Base-by-base conservation (phyloP, 2,329 filamentous ascomycete genomes). In the Fusarium napiforme region DNA sequence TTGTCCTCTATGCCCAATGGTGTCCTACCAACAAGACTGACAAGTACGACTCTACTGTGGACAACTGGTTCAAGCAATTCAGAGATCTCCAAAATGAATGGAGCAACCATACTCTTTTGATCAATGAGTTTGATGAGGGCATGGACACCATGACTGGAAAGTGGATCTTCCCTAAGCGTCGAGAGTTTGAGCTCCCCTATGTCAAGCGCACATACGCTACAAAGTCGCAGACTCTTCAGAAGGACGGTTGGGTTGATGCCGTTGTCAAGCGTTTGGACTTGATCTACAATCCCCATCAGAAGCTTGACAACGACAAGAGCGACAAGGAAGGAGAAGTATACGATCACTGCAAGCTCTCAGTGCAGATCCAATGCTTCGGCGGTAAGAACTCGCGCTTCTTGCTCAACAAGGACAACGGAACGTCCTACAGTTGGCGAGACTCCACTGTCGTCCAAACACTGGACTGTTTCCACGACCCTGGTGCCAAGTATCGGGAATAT, bases 1-100 rank as follows among this genome's bases (percentile, higher is more conserved):
- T 87, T 23, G 75, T 86, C 9, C 80, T 87, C 16, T 87, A 85
- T 46, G 86, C 85, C 8, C 85, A 87, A 66, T 87, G 84, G 83
- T 84, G 85, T 3, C 85, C 85, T 2, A 80, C 84, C 23, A 76
- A 58, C 58, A 75, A 76, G 59, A 75, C 72, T 4, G 83, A 85
- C 69, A 72, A 71, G 57, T 82, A 82, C 65, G 81, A 83, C 49
- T 71, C 73, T 49, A 72, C 76, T 42, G 74, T 76, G 5, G 72
- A 82, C 52, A 77, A 77, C 14, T 85, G 83, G 74, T 86, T 86
- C 47, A 75, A 84, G 49, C 77, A 79, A 32, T 85, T 86, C 45
- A 78, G 83, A 28, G 76, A 78, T 26, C 71, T 85, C 16, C 75
- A 81, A 15, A 75, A 80, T 4, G 77, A 79, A 16, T 61, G 60